Evolutionary conservation across 176 grass and related monocot species (phyloP).

Genomic region (Cocos nucifera): DNA sequence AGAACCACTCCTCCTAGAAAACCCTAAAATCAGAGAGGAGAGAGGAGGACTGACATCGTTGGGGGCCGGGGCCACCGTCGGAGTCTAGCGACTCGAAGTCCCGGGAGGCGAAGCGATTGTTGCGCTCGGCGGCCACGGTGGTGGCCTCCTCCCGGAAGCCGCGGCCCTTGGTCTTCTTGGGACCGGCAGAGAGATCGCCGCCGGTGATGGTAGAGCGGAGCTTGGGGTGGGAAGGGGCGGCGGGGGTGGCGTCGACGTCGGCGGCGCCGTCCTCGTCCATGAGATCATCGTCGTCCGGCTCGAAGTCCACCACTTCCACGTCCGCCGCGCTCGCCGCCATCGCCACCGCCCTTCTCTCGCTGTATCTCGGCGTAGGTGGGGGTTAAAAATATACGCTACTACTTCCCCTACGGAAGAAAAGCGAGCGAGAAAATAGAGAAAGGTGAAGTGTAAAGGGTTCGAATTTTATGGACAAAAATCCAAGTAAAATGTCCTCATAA

Average conservation of each 20-base stretch:
- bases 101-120: conserved; percentile 27
- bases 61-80: conserved; percentile 54
- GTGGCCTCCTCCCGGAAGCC: conserved; percentile 65
- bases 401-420: too few relatives aligned
- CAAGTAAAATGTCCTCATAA: too few relatives aligned
- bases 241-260: conserved; percentile 27
- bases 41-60: conserved; percentile 43
- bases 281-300: conserved; percentile 85
- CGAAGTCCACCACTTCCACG: conserved; percentile 79
- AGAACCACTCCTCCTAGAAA: neutral
- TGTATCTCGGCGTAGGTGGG: neutral
- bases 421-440: too few relatives aligned
- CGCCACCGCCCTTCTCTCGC: neutral
- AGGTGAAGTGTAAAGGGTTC: too few relatives aligned
- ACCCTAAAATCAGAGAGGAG: neutral
- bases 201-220: conserved; percentile 75
- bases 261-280: conserved; percentile 67
- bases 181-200: conserved; percentile 20
- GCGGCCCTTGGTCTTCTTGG: conserved; percentile 70
- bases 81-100: conserved; percentile 54
- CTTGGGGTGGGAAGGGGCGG: conserved; percentile 18
- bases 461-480: too few relatives aligned
- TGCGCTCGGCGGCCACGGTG: conserved; percentile 28
- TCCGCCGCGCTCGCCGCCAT: conserved; percentile 51
- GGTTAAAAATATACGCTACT: neutral